Base-by-base conservation (phyloP, 768 basidiomycete genomes). In the Mycena polygramma region DNA sequence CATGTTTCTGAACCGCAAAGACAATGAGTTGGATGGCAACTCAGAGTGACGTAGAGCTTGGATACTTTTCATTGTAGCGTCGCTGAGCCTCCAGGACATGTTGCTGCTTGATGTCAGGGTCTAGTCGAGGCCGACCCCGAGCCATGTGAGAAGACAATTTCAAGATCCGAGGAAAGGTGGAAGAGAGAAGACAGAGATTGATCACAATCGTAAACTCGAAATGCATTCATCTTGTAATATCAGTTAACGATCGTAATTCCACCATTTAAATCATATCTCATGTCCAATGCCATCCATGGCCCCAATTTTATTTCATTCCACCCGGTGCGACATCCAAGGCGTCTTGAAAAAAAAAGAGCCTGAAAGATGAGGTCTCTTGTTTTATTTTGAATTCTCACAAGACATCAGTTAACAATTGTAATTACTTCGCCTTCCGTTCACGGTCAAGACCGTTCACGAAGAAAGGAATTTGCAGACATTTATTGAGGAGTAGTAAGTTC, bases 191-290 rank as follows among this genome's bases (percentile, higher is more conserved):
- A 1, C 13, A n/a, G n/a, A n/a, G n/a, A n/a, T n/a, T 9, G 51
- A 41, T 63, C 48, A 49, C 35, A 15, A 8, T 11, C 7, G 24
- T 22, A 55, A 54, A 46, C 46, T 4, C 5, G 11, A 17, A 30
- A 53, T 19, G 17, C 13, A 52, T 6, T 26, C 49, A 7, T 22
- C 0, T 4, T 24, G 35, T 24, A 15, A 55, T 30, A 55, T 64
- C 63, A 64, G 63, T 64, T 64, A 39, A 11, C 53, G 63, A 64
- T 15, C 52, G 24, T 11, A 45, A 45, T 9, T 45, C 26, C 7
- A 43, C 9, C n/a, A 45, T 54, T 52, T 63, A 63, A 52, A 22
- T 63, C 49, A 8, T 52, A 41, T 10, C 45, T 46, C 45, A 2
- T 19, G 19, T 14, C 0, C 45, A 0, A 20, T 13, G 4, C 30